Conservation (phyloP, 1,139 yeast species). For the Candida neerlandica region DNA sequence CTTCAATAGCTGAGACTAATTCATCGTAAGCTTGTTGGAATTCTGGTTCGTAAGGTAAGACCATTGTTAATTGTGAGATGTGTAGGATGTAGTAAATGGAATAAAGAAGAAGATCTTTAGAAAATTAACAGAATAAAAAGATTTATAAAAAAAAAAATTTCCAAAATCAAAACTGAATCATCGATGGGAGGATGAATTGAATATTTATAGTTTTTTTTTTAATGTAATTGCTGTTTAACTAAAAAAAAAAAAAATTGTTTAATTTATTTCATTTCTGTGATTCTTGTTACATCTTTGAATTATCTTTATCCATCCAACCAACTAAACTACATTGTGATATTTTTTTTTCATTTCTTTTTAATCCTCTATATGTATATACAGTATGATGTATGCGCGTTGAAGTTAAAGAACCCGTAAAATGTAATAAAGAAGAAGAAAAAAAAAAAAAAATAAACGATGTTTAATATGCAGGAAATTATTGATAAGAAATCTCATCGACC, state of each 20-base stretch:
- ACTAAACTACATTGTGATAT: not conserved
- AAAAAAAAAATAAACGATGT: not conserved
- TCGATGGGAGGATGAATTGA: not conserved
- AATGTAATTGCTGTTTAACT: not conserved
- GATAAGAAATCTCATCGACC: not conserved
- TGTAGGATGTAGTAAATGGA: not conserved
- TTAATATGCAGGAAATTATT: not conserved
- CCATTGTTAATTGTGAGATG: slow-evolving; percentile 34
- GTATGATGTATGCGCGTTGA: no score
- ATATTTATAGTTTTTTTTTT: not conserved
- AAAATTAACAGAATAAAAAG: not conserved
- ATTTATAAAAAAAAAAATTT: not conserved
- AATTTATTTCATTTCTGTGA: no score
- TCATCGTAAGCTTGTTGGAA: slow-evolving; percentile 98
- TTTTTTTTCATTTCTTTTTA: not conserved
- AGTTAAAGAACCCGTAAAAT: not conserved
- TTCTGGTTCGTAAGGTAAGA: slow-evolving; percentile 85
- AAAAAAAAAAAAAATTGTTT: not conserved
- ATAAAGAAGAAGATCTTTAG: not conserved
- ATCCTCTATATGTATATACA: no score
- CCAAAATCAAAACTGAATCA: not conserved
- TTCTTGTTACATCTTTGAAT: not conserved
- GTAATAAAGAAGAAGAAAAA: not conserved
- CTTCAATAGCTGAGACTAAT: slow-evolving; percentile 83
- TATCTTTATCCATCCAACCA: not conserved